Percentiles rank a stretch among this genome's conserved stretches.
Evolutionary conservation across 345 rosid species (phyloP).

Genomic region (Reutealis trisperma): DNA sequence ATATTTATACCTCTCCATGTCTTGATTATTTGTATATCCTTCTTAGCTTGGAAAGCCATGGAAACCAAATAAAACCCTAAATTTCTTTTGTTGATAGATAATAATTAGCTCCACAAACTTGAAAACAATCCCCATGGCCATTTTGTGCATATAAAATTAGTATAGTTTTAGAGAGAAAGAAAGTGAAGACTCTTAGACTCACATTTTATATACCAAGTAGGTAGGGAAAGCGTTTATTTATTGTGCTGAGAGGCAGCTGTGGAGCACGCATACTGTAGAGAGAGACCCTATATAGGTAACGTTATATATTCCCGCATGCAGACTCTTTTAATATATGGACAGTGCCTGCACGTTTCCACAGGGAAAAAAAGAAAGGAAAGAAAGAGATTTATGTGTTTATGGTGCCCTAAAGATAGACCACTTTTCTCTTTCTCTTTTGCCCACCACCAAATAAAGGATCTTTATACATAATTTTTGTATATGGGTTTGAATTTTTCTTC

Average conservation of each 20-base stretch:
- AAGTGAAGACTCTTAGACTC: too few species aligned
- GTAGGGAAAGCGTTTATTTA: not conserved
- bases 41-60: not conserved
- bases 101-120: not conserved
- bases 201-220: not conserved
- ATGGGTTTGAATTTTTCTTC: constrained; percentile 2
- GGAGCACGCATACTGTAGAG: constrained; percentile 9
- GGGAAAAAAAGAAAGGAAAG: not conserved
- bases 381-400: constrained; percentile 15
- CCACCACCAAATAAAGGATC: constrained; percentile 4
- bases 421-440: constrained; percentile 10
- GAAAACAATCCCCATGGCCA: constrained; percentile 12
- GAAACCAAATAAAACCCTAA: constrained; percentile 6
- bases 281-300: not conserved
- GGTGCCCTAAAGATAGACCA: constrained; percentile 37
- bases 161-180: not conserved
- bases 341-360: constrained; percentile 36
- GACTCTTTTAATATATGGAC: constrained; percentile 10
- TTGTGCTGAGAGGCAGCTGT: not conserved
- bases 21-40: not conserved
- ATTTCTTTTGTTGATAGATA: not conserved
- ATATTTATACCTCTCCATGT: not conserved
- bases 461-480: constrained; percentile 1
- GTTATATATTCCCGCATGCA: constrained; percentile 47
- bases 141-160: too few species aligned